A percentile compares a stretch with the other conserved stretches of the same genome.
Conservation (phyloP, 2,329 filamentous ascomycete genomes). For the Knufia petricola region DNA sequence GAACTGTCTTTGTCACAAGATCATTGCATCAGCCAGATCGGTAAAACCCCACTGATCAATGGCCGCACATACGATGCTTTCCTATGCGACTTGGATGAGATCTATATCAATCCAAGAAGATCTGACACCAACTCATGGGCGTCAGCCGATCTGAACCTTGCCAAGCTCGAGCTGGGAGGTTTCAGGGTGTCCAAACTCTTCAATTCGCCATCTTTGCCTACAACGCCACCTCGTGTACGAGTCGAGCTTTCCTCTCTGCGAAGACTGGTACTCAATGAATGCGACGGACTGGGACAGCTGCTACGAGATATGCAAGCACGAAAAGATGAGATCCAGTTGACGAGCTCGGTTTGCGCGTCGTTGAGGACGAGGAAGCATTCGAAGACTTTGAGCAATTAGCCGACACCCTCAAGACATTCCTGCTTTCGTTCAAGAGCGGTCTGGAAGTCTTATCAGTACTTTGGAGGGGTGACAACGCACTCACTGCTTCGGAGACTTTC, state of each 20-base stretch:
- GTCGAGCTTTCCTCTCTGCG: background rate
- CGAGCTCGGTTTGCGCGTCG: background rate
- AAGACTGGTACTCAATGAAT: slow-evolving; percentile 1
- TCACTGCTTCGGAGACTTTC: background rate
- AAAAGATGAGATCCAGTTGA: background rate
- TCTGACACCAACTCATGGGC: background rate
- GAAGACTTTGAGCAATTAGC: background rate
- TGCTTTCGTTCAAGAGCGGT: slow-evolving; percentile 2
- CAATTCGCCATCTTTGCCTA: background rate
- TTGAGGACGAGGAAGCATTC: background rate
- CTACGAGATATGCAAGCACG: background rate
- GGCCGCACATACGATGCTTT: slow-evolving; percentile 1
- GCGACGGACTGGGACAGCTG: background rate
- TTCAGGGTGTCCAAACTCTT: background rate
- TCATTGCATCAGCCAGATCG: slow-evolving; percentile 6
- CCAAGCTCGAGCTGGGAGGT: slow-evolving; percentile 3
- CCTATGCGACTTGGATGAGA: background rate
- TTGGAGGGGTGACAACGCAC: background rate
- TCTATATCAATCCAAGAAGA: slow-evolving; percentile 1
- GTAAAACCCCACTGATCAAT: slow-evolving; percentile 6
- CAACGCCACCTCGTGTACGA: background rate
- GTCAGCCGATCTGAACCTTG: background rate
- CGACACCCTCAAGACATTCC: background rate
- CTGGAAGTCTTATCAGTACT: background rate
- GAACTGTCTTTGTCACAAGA: slow-evolving; percentile 4